phyloP scores from a whole-genome alignment of 2,329 filamentous ascomycete species.

The Claviceps paspali region DNA sequence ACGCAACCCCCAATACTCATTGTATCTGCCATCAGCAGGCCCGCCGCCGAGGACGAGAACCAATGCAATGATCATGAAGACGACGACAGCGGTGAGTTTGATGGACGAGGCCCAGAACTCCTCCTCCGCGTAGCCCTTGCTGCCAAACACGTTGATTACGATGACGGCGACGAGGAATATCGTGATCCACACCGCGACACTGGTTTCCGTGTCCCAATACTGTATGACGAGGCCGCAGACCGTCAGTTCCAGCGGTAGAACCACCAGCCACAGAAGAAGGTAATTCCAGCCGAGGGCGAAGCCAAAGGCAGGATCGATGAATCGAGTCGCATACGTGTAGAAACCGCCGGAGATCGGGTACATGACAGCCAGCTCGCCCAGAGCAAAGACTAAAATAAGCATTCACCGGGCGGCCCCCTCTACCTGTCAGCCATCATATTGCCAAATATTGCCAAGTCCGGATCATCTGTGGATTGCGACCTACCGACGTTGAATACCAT shows the following conservation, averaged over 20 bases:
- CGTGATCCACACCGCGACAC: slow-evolving; percentile 35
- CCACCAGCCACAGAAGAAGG: slow-evolving; percentile 34
- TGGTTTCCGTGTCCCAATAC: slow-evolving; percentile 34
- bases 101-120: slow-evolving; percentile 40
- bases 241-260: slow-evolving; percentile 34
- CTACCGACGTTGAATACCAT: slow-evolving; percentile 28
- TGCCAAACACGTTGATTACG: slow-evolving; percentile 39
- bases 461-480: slow-evolving; percentile 11
- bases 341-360: slow-evolving; percentile 49
- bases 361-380: slow-evolving; percentile 46
- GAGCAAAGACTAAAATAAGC: slow-evolving; percentile 39
- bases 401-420: too few relatives aligned
- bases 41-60: slow-evolving; percentile 43
- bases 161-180: slow-evolving; percentile 35
- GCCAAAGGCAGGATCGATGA: slow-evolving; percentile 46
- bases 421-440: too few relatives aligned
- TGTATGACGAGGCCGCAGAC: slow-evolving; percentile 34
- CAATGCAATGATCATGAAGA: slow-evolving; percentile 47
- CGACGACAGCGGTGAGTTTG: slow-evolving; percentile 40
- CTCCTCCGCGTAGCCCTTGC: slow-evolving; percentile 36
- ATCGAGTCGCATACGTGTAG: slow-evolving; percentile 45
- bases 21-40: slow-evolving; percentile 26
- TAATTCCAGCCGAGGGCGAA: slow-evolving; percentile 35
- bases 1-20: slow-evolving; percentile 27
- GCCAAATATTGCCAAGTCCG: background rate